Conservation (phyloP, 306 rosid species). For the Parietaria judaica region DNA sequence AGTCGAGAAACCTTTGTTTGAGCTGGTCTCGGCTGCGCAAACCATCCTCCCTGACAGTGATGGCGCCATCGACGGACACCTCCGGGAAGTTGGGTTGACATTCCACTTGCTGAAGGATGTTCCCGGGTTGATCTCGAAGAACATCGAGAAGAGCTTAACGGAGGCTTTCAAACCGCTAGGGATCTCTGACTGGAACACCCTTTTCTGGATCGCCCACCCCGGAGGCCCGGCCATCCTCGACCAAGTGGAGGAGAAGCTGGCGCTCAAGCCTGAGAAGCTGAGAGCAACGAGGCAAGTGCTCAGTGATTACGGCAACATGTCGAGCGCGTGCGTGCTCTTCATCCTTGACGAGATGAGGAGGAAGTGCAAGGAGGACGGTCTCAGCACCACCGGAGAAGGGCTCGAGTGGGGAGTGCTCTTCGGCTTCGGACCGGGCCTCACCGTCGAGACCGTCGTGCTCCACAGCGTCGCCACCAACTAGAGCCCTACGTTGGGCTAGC, state of each 20-base stretch:
- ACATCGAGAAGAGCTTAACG: slow-evolving; percentile 32
- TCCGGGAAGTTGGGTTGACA: slow-evolving; percentile 59
- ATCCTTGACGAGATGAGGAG: slow-evolving; percentile 59
- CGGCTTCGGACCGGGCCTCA: slow-evolving; percentile 71
- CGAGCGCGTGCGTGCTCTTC: slow-evolving; percentile 68
- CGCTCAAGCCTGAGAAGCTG: slow-evolving; percentile 38
- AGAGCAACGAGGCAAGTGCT: slow-evolving; percentile 45
- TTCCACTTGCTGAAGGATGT: slow-evolving; percentile 51
- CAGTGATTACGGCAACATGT: slow-evolving; percentile 62
- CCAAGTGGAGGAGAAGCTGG: slow-evolving; percentile 37
- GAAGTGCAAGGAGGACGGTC: slow-evolving; percentile 32
- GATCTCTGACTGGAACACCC: slow-evolving; percentile 43
- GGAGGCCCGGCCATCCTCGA: slow-evolving; percentile 53
- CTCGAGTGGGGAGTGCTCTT: slow-evolving; percentile 69
- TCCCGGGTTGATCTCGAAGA: slow-evolving; percentile 45
- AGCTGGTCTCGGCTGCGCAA: slow-evolving; percentile 51
- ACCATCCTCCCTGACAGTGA: slow-evolving; percentile 61
- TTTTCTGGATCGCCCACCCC: slow-evolving; percentile 57
- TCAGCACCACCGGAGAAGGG: slow-evolving; percentile 42
- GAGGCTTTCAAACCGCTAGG: slow-evolving; percentile 48
- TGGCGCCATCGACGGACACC: slow-evolving; percentile 52
- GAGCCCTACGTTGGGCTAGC: not conserved
- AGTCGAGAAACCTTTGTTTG: slow-evolving; percentile 47
- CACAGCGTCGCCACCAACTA: slow-evolving; percentile 28
- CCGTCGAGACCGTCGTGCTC: slow-evolving; percentile 54